Base-by-base conservation (phyloP, 2,329 filamentous ascomycete species). In the Escovopsis sp. region DNA sequence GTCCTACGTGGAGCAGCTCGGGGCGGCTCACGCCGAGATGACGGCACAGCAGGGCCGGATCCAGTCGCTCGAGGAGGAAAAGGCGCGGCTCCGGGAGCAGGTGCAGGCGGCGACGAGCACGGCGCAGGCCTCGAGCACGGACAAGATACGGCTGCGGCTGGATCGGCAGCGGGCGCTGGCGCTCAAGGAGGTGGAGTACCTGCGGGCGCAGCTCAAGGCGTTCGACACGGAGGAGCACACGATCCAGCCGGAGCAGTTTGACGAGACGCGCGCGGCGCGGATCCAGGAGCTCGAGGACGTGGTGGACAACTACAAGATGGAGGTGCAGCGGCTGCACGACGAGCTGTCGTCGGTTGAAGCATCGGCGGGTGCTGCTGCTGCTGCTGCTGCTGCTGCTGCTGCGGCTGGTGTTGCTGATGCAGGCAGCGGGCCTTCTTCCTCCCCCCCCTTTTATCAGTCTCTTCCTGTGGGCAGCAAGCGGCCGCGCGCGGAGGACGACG, bases 131-230 rank as follows among this genome's bases (percentile, higher is more conserved):
- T 28, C 31, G 12, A 40, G 31, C 16, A 31, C 27, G n/a, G 39
- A 40, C 33, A 38, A 38, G 33, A 18, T 40, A 12, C 77, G 76
- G 30, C 63, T 80, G 35, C 73, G 90, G 23, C 62, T 94, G 0
- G 88, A 98, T 48, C 71, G 90, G 39, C 88, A 96, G 52, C 81
- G 84, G 39, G 73, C 70, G 1, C 68, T 98, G 7, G 85, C 87
- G 0, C 68, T 85, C 17, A 94, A 94, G 51, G 92, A 98, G 53
- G 84, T 90, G 1, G 87, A 94, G 45, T 94, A 93, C 52, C 69
- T 98, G 6, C 81, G 90, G 16, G 88, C 85, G 1, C 90, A 98
- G 55, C 68, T 96, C 36, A 87, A 87, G 58, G 79, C 82, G 0
- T 80, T 92, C 40, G 84, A 96, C 48, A 72, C 75, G 1, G 90